Conservation (phyloP, 1,284 basidiomycete species). For the Apiotrichum brassicae region DNA sequence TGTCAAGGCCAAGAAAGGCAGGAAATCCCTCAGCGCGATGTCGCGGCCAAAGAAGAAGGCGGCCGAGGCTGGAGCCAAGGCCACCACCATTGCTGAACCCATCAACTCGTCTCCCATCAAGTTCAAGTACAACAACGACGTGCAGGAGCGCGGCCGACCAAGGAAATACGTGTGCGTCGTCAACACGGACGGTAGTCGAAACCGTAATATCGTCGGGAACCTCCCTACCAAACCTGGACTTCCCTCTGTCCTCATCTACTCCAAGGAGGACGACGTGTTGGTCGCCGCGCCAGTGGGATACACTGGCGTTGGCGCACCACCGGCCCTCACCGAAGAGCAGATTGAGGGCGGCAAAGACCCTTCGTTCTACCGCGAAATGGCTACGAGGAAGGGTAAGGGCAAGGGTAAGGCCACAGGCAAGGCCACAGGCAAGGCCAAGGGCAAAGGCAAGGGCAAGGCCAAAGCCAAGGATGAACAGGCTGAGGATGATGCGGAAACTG, state of each 20-base stretch:
- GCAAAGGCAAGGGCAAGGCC: conserved; percentile 5
- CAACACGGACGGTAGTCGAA: conserved; percentile 28
- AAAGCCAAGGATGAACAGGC: conserved; percentile 6
- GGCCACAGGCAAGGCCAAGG: not conserved
- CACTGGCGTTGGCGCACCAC: conserved; percentile 28
- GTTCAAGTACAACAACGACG: conserved; percentile 23
- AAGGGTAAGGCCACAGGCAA: not conserved
- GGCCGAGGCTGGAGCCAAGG: not conserved
- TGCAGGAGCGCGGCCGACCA: conserved; percentile 37
- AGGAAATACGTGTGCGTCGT: conserved; percentile 40
- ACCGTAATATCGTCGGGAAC: conserved; percentile 27
- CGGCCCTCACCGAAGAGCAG: conserved; percentile 18
- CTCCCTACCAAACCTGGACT: conserved; percentile 22
- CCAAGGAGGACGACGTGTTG: conserved; percentile 20
- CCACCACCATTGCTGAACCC: not conserved
- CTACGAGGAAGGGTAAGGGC: not conserved
- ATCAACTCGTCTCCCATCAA: not conserved
- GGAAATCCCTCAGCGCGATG: not conserved
- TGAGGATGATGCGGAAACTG: not conserved
- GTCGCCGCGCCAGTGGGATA: conserved; percentile 27
- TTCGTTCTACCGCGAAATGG: conserved; percentile 16
- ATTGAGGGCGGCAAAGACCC: conserved; percentile 22
- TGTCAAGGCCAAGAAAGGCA: not conserved
- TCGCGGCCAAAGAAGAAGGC: not conserved
- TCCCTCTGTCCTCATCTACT: conserved; percentile 29